A percentile compares a stretch with the other conserved stretches of the same genome.
phyloP scores from a whole-genome alignment of 2,329 filamentous ascomycete genomes.

The Talaromyces sp. region DNA sequence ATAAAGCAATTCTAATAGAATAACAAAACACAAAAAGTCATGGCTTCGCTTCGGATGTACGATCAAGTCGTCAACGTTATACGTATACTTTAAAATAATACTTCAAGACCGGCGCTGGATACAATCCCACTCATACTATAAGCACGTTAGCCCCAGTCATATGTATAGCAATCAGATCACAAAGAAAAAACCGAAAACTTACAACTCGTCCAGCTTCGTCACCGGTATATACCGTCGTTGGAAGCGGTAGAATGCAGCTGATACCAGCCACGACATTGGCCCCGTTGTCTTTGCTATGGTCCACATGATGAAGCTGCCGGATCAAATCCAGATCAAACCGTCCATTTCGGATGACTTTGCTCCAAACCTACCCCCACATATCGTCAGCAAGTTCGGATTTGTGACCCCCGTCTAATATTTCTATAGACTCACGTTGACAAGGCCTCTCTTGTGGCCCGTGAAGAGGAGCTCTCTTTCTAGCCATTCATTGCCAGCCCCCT shows the following conservation, averaged over 20 bases:
- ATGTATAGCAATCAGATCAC: background rate
- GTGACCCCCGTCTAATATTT: background rate
- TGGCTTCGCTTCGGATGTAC: background rate
- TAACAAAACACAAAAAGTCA: background rate
- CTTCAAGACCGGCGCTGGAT: slow-evolving; percentile 41
- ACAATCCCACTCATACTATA: slow-evolving; percentile 54
- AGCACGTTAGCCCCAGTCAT: slow-evolving; percentile 14
- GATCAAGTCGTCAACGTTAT: background rate
- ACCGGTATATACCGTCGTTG: slow-evolving; percentile 80
- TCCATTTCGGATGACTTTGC: slow-evolving; percentile 52
- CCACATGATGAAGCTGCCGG: slow-evolving; percentile 74
- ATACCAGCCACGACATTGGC: slow-evolving; percentile 59
- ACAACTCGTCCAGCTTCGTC: slow-evolving; percentile 91
- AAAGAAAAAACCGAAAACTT: slow-evolving; percentile 34
- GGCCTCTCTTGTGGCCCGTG: slow-evolving; percentile 76
- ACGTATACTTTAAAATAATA: background rate
- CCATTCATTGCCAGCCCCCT: slow-evolving; percentile 87
- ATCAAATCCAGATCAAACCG: slow-evolving; percentile 73
- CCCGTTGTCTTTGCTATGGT: slow-evolving; percentile 58
- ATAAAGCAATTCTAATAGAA: background rate
- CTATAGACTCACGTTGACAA: slow-evolving; percentile 59
- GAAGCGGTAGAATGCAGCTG: slow-evolving; percentile 78
- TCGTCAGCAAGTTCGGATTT: background rate
- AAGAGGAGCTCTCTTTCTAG: slow-evolving; percentile 79
- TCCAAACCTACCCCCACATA: slow-evolving; percentile 45